These are phyloP conservation scores for Sanghuangporus baumii DNA, from an alignment of 1,284 basidiomycete genomes.

Conservation along the genomic window DNA sequence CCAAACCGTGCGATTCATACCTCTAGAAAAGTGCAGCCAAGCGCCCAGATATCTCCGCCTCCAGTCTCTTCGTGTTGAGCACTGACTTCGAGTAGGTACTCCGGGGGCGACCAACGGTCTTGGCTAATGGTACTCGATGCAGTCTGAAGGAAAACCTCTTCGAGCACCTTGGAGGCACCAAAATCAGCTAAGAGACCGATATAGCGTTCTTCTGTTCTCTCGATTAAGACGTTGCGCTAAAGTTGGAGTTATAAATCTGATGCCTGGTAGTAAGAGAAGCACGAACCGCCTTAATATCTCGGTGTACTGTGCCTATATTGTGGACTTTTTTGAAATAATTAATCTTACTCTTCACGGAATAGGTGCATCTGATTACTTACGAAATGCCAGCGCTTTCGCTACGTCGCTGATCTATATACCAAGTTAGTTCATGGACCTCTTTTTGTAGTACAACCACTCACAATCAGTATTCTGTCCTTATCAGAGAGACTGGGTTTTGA, in stretches of 20 bases:
- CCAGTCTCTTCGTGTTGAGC: background rate
- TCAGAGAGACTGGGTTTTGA: background rate
- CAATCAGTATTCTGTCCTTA: background rate
- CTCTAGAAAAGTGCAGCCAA: slow-evolving; percentile 7
- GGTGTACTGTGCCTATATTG: background rate
- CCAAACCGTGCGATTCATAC: background rate
- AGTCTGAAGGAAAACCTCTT: background rate
- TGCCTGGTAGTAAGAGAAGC: background rate
- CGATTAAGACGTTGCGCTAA: background rate
- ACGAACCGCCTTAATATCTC: background rate
- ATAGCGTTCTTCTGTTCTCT: background rate
- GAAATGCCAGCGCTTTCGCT: background rate
- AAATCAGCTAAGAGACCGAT: background rate
- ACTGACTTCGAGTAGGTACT: background rate
- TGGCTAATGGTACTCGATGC: background rate
- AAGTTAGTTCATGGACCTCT: background rate
- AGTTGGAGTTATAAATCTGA: background rate
- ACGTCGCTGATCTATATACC: background rate
- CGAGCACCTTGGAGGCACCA: background rate
- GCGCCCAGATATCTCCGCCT: slow-evolving; percentile 2
- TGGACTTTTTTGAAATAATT: background rate
- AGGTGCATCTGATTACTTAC: background rate
- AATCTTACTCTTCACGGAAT: background rate
- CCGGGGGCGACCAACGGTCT: background rate
- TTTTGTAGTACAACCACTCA: background rate